Conservation (phyloP, 768 basidiomycete genomes). For the Boletus rubescentipes region DNA sequence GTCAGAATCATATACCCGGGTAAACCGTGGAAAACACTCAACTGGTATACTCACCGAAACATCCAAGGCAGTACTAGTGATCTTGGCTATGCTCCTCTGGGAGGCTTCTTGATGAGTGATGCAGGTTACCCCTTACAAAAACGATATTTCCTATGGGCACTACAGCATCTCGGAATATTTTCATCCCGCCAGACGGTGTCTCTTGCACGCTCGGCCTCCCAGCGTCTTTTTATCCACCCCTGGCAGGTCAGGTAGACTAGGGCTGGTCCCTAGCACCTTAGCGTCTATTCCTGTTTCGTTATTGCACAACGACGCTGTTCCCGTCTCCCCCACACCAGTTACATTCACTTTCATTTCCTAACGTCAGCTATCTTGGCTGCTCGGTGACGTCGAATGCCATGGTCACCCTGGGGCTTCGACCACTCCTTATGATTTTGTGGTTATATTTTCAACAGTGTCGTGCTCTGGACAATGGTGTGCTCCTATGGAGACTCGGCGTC, state of each 20-base stretch:
- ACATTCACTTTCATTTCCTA: not conserved
- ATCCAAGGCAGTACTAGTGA: slow-evolving; percentile 13
- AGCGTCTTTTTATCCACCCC: not conserved
- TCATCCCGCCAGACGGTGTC: not conserved
- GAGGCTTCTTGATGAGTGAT: not conserved
- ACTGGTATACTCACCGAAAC: not conserved
- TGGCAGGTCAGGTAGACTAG: slow-evolving; percentile 8
- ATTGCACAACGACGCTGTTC: not conserved
- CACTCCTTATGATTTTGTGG: not conserved
- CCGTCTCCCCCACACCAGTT: not conserved
- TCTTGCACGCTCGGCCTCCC: not conserved
- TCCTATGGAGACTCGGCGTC: slow-evolving; percentile 3
- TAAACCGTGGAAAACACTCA: not conserved
- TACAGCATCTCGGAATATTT: not conserved
- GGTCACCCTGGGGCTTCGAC: slow-evolving; percentile 7
- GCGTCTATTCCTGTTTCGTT: not conserved
- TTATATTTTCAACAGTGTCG: not conserved
- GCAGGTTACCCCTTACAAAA: not conserved
- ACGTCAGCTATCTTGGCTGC: not conserved
- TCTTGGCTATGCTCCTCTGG: not conserved
- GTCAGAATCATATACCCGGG: not conserved
- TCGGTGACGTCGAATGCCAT: slow-evolving; percentile 8
- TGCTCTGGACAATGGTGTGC: not conserved
- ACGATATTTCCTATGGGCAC: not conserved
- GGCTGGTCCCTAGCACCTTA: slow-evolving; percentile 16